Base-by-base conservation (phyloP, 163 green algal genomes). In the Smithsoniella earleae region DNA sequence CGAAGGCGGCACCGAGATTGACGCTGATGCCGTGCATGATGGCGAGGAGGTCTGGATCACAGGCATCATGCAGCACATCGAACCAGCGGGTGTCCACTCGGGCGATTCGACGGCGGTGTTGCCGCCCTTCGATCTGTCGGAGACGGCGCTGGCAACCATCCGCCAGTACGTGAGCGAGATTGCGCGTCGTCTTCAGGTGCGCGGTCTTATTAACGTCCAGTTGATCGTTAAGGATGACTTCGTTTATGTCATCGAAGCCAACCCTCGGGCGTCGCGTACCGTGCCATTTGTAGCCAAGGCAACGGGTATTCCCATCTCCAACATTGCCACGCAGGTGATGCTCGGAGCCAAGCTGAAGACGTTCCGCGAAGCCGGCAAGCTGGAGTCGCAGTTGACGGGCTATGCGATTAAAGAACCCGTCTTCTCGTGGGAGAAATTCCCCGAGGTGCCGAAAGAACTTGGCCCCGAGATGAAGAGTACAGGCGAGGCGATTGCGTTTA, bases 51-150 rank as follows among this genome's bases (percentile, higher is more conserved):
- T 96, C 22, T 83, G 90, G 27, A 97, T 98, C 75, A 88, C 84
- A 25, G 94, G 92, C 75, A 96, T 99, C 87, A 97, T 99, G 92
- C 91, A 99, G 88, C 94, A 99, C 86, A 98, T 98, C 78, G 94
- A 99, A 86, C 89, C 97, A 84, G 93, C 92, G 22, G 93, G 93
- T 46, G 86, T 97, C 55, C 82, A 86, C 73, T 73, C 81, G 78
- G 89, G 92, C 66, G 93, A 98, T 83, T 94, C 85, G 0, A 91
- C 92, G 0, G 97, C 92, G 88, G 87, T 76, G 76, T 88, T 97
- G 54, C 93, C 93, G 38, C 86, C 91, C 2, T 90, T 96, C 79
- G 92, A 86, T 25, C 86, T 95, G 45, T 75, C 80, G 30, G 55
- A 79, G 30, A 75, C 80, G 52, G 77, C 77, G 31, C 80, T 96